Conservation (phyloP, 2,329 filamentous ascomycete species). For the Cladophialophora chaetospira region DNA sequence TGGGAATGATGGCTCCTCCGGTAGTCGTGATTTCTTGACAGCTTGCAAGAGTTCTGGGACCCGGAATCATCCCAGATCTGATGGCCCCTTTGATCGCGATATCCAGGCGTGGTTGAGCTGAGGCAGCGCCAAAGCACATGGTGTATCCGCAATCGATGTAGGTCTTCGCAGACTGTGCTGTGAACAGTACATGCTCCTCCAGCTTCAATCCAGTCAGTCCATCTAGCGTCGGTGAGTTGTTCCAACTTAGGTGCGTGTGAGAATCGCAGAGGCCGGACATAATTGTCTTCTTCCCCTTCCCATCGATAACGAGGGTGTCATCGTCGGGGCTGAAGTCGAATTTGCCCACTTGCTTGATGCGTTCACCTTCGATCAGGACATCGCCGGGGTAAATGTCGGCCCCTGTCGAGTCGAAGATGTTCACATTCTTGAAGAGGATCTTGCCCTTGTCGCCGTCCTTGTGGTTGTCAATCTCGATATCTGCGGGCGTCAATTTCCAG, state of each 20-base stretch:
- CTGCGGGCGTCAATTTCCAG: constrained; percentile 4
- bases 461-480: constrained; percentile 13
- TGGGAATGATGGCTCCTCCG: constrained; percentile 11
- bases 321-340: constrained; percentile 11
- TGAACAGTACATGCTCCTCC: constrained; percentile 11
- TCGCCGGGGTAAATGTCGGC: constrained; percentile 11
- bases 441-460: constrained; percentile 15
- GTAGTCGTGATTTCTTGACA: constrained; percentile 14
- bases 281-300: constrained; percentile 7
- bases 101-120: constrained; percentile 11
- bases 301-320: constrained; percentile 13
- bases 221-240: constrained; percentile 11
- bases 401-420: constrained; percentile 14
- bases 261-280: constrained; percentile 11
- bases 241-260: constrained; percentile 13
- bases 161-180: constrained; percentile 10
- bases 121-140: constrained; percentile 15
- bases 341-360: constrained; percentile 10
- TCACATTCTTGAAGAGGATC: constrained; percentile 17
- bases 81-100: constrained; percentile 11
- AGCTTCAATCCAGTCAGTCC: constrained; percentile 6
- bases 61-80: constrained; percentile 16
- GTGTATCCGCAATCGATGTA: constrained; percentile 17
- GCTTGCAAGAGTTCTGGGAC: constrained; percentile 1
- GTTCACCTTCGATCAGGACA: constrained; percentile 13